Evolutionary conservation across 2,329 filamentous ascomycete species (phyloP), one percentile per base, ranked within the genome.

Genomic region (Colletotrichum sidae): DNA sequence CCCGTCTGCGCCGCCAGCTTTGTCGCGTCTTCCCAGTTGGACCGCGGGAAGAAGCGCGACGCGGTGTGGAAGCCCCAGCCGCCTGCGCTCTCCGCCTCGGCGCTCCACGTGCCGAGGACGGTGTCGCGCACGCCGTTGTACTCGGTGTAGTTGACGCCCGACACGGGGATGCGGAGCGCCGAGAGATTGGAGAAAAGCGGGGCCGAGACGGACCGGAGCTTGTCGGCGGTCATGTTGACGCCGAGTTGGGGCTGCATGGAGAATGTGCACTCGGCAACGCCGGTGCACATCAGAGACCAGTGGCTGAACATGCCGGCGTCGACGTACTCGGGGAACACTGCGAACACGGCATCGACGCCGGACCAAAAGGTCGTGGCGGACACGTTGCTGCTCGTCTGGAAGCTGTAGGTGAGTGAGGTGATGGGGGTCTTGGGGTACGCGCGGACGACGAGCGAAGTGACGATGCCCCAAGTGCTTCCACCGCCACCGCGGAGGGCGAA

Each of bases 401-500:
- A 66, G 17, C n/a, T 69, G 17, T 78, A 68, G 8, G n/a, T 69
- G 11, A 70, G 66, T 1, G 74, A 58, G 5, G 77, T 69, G 17
- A 79, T 65, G 2, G 75, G 76, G 13, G 74, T 73, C 17, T 78
- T 73, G 1, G 77, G 74, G 49, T 79, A 79, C 11, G 80, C 78
- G n/a, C 77, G 77, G 41, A 83, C 68, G 11, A 79, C 81, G 41
- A 78, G 79, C 34, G 74, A 75, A 8, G 78, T 74, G 6, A 81
- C 79, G n/a, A 83, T 73, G 42, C 80, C 79, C 67, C 79, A 83
- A 0, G 78, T 81, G 9, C 79, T 77, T 8, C 79, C 81, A 6
- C 83, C 82, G 0, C 82, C 83, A 8, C 83, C 83, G 34, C 80
- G 77, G 6, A 85, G 71, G 25, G 82, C 83, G 78, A 80, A 84